Conservation (phyloP, 805 yeast species). For the Teunomyces tritomae region DNA sequence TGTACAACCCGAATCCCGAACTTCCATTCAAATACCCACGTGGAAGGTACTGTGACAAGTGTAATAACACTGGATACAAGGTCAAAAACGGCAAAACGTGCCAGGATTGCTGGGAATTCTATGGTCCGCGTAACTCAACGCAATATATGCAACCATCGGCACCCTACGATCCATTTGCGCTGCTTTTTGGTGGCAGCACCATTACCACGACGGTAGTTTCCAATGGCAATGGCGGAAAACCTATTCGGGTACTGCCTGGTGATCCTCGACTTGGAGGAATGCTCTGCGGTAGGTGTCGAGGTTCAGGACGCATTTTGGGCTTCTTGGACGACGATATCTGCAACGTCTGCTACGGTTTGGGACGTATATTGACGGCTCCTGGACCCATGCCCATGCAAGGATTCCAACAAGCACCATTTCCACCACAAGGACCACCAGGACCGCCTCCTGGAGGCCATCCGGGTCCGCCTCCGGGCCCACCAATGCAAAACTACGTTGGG, state of each 20-base stretch:
- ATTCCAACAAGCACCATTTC: too few relatives aligned
- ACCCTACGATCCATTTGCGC: neutral
- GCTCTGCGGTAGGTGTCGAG: constrained; percentile 70
- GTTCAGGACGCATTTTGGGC: constrained; percentile 50
- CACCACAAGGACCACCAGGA: neutral
- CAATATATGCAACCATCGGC: neutral
- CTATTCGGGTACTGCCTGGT: constrained; percentile 54
- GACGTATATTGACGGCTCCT: constrained; percentile 39
- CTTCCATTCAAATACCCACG: constrained; percentile 69
- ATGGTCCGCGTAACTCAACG: constrained; percentile 44
- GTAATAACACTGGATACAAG: constrained; percentile 69
- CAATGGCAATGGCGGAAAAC: neutral
- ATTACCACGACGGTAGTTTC: constrained; percentile 3
- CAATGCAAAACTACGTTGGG: neutral
- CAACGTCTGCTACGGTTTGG: constrained; percentile 64
- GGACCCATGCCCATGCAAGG: neutral
- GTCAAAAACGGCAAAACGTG: constrained; percentile 66
- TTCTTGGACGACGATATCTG: constrained; percentile 65
- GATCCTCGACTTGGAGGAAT: constrained; percentile 75
- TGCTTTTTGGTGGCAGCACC: constrained; percentile 4
- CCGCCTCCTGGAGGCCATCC: neutral
- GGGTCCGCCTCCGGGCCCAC: neutral
- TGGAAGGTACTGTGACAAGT: constrained; percentile 60
- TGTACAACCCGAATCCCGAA: constrained; percentile 46
- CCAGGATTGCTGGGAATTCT: constrained; percentile 65